Conservation (phyloP, 1,139 yeast genomes). For the Nakaseomyces glabratus region DNA sequence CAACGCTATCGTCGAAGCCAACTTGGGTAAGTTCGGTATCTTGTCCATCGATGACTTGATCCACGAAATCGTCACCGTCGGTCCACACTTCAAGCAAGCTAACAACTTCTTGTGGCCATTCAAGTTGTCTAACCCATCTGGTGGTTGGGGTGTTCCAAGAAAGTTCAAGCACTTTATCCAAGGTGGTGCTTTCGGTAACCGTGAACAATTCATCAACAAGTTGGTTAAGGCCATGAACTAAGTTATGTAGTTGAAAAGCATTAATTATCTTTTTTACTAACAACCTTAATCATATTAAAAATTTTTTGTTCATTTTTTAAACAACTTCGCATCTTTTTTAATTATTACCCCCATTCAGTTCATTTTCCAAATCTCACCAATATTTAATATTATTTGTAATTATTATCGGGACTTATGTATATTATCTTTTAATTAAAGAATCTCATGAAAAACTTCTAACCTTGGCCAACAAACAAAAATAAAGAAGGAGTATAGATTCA, state of each 20-base stretch:
- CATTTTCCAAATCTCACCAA: too few relatives aligned
- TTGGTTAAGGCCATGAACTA: constrained; percentile 96
- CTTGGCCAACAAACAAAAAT: too few relatives aligned
- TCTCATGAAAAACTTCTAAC: too few relatives aligned
- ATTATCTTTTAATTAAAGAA: too few relatives aligned
- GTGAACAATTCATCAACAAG: constrained; percentile 97
- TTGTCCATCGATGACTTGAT: constrained; percentile 93
- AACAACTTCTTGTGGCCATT: constrained; percentile 99
- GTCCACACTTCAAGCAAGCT: constrained; percentile 99
- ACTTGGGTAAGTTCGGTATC: constrained; percentile 95
- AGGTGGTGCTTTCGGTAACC: constrained; percentile 99
- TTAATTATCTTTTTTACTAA: too few relatives aligned
- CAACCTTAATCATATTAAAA: too few relatives aligned
- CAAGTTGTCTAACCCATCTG: constrained; percentile 98
- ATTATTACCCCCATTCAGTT: too few relatives aligned
- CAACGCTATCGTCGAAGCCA: constrained; percentile 87
- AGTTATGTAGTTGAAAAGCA: constrained; percentile 18
- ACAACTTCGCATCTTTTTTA: too few relatives aligned
- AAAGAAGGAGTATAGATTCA: too few relatives aligned
- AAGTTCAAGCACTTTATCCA: constrained; percentile 99
- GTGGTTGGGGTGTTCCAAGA: constrained; percentile 99
- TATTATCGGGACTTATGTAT: too few relatives aligned
- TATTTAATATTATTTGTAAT: too few relatives aligned
- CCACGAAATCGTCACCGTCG: constrained; percentile 98
- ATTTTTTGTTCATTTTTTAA: background rate